Evolutionary conservation across 768 basidiomycete species (phyloP), one percentile per base, ranked within the genome.

Genomic region (Scleroderma bovista): DNA sequence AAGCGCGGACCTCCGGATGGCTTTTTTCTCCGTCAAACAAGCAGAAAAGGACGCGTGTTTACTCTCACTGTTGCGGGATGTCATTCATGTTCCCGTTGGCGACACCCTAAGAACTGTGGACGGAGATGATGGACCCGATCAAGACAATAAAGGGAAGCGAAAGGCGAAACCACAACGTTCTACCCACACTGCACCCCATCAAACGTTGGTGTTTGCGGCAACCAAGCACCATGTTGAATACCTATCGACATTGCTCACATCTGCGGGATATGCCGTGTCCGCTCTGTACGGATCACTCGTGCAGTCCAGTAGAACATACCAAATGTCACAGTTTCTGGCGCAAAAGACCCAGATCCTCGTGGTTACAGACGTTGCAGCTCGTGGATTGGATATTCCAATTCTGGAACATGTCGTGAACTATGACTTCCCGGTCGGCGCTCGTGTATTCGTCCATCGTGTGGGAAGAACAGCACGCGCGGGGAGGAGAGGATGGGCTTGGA

Each of bases 171-270:
- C 72, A 39, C 78, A 75, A 54, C 62, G 69, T 50, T 60, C 62
- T 12, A 68, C 70, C n/a, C 68, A 67, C n/a, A 80, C 80, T 7
- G 82, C 83, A 2, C 82, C 90, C 20, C 86, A 93, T 64, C 96
- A 99, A 68, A 93, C 93, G 1, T 81, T 99, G 44, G 78, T 99
- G 8, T 99, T 99, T 60, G 84, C 86, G 3, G 92, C 95, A 6
- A 99, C 96, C 17, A 98, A 99, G 67, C 96, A 99, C 61, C 96
- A 99, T 58, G 93, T 99, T 60, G 96, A 98, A 68, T 99, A 96
- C 65, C 77, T 98, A 40, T 77, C 81, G 2, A 79, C 78, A 38
- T 74, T 99, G 5, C 76, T 99, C 47, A 75, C 75, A 3, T 77
- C 86, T 12, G 84, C 86, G 9, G 91, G 92, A 11, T 99, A 95